Conservation (phyloP, 441 rosid species). For the Syzygium syzygioides region DNA sequence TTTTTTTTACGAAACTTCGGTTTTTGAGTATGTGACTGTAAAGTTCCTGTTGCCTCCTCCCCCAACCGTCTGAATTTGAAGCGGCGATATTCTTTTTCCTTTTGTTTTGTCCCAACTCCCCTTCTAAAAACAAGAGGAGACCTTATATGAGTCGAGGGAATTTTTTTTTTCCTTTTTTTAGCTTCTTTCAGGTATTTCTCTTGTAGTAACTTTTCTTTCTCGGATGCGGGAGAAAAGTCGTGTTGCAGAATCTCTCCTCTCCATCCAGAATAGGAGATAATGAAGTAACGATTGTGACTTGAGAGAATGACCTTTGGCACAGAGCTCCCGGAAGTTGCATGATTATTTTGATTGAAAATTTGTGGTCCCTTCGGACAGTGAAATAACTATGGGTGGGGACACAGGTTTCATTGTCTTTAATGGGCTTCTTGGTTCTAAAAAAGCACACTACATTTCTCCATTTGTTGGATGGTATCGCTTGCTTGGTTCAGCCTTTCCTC, state of each 20-base stretch:
- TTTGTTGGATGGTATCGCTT: not conserved
- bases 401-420: not conserved
- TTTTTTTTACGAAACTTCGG: not conserved
- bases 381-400: conserved; percentile 17
- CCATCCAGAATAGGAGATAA: not conserved
- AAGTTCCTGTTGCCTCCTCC: not conserved
- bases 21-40: not conserved
- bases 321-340: not conserved
- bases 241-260: not conserved
- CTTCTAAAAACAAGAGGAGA: not conserved
- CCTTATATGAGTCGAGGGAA: not conserved
- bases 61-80: not conserved
- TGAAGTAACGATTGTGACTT: not conserved
- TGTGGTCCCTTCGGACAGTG: conserved; percentile 12
- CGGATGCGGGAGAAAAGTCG: not conserved
- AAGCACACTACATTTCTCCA: not conserved
- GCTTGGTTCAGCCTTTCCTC: not conserved
- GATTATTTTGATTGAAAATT: not conserved
- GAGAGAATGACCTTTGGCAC: not conserved
- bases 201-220: not conserved
- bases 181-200: not conserved
- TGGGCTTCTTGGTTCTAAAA: conserved; percentile 7
- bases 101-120: not conserved
- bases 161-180: not conserved
- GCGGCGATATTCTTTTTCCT: not conserved